Conservation (phyloP, 1,139 yeast genomes). For the Nakaseomyces delphensis region DNA sequence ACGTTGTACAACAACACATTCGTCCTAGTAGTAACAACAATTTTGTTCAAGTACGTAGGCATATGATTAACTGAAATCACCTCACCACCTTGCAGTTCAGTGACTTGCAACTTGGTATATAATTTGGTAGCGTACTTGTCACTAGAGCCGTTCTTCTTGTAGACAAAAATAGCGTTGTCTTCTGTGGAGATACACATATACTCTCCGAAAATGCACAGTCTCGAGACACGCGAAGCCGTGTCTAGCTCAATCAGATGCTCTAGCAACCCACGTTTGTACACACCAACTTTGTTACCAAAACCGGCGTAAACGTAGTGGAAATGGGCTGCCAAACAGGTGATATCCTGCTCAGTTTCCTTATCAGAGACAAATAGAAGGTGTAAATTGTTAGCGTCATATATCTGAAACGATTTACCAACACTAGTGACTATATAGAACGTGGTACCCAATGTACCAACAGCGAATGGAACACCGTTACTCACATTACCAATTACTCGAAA, state of each 20-base stretch:
- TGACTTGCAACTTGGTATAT: conserved; percentile 55
- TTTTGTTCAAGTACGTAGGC: conserved; percentile 85
- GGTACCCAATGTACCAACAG: conserved; percentile 81
- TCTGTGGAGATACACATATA: conserved; percentile 54
- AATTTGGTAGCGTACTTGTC: conserved; percentile 50
- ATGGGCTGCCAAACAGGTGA: conserved; percentile 69
- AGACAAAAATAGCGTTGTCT: conserved; percentile 50
- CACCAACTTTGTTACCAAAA: conserved; percentile 60
- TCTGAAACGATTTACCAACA: conserved; percentile 85
- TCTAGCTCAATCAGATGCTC: conserved; percentile 44
- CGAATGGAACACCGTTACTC: conserved; percentile 72
- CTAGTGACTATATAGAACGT: conserved; percentile 83
- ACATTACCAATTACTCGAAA: conserved; percentile 60
- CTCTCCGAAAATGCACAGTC: conserved; percentile 67
- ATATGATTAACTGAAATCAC: conserved; percentile 70
- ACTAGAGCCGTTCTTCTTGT: conserved; percentile 41
- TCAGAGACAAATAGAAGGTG: conserved; percentile 83
- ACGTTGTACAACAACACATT: conserved; percentile 57
- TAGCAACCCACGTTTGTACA: conserved; percentile 74
- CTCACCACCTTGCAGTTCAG: conserved; percentile 51
- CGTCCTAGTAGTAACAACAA: conserved; percentile 66
- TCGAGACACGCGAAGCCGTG: conserved; percentile 35
- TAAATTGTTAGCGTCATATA: conserved; percentile 83
- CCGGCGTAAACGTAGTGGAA: conserved; percentile 79
- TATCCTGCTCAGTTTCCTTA: conserved; percentile 60